These are phyloP conservation scores for Erigeron canadensis DNA, from an alignment of 129 eudicot genomes.

Conservation along the genomic window DNA sequence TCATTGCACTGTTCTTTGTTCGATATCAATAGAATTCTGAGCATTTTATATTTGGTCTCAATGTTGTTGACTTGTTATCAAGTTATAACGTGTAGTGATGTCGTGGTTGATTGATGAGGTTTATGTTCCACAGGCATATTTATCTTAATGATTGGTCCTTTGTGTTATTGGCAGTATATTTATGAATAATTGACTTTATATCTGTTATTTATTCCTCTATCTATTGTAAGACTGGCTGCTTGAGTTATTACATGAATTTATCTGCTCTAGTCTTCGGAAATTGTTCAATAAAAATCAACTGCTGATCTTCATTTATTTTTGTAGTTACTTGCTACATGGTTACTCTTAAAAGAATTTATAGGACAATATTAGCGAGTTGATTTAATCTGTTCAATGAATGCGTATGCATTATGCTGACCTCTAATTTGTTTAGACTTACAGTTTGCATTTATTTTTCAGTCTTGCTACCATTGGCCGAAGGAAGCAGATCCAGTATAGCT, in stretches of 20 bases:
- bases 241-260: not conserved
- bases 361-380: too few species aligned
- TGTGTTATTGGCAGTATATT: slow-evolving; percentile 7
- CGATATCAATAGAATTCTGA: not conserved
- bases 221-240: slow-evolving; percentile 1
- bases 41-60: slow-evolving; percentile 1
- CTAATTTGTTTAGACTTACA: not conserved
- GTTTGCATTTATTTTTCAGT: slow-evolving; percentile 43
- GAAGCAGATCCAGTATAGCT: slow-evolving; percentile 54
- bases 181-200: slow-evolving; percentile 3
- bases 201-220: not conserved
- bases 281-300: too few species aligned
- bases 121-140: not conserved
- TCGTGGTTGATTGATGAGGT: not conserved
- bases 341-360: too few species aligned
- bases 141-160: not conserved
- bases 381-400: too few species aligned
- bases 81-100: not conserved
- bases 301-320: not conserved
- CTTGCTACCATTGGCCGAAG: slow-evolving; percentile 81
- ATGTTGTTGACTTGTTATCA: not conserved
- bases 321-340: too few species aligned
- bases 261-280: too few species aligned
- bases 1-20: slow-evolving; percentile 11
- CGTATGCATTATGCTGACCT: not conserved